A percentile compares a stretch with the other conserved stretches of the same genome.
Conservation (phyloP, 2,329 filamentous ascomycete species). For the Xylaria multiplex region DNA sequence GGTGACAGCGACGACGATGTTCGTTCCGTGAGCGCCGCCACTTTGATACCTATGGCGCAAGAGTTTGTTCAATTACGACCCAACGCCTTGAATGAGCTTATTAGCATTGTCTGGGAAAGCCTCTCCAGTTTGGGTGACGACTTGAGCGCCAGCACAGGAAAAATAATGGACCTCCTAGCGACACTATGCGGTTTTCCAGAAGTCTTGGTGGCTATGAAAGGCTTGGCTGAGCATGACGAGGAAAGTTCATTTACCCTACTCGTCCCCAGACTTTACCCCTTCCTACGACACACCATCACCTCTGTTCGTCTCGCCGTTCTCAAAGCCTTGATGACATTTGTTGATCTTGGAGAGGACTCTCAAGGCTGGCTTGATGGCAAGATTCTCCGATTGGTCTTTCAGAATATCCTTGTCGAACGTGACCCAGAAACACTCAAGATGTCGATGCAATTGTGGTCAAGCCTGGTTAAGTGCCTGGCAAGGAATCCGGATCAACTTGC, state of each 20-base stretch:
- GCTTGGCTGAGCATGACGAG: constrained; percentile 82
- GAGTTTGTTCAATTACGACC: constrained; percentile 91
- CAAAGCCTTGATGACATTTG: constrained; percentile 91
- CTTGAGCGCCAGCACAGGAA: constrained; percentile 94
- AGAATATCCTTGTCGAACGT: constrained; percentile 93
- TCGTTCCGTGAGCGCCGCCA: constrained; percentile 95
- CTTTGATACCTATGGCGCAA: constrained; percentile 92
- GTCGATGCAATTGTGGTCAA: constrained; percentile 87
- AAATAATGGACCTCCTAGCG: constrained; percentile 97
- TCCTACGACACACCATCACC: constrained; percentile 95
- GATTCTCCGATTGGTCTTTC: constrained; percentile 87
- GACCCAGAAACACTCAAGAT: constrained; percentile 83
- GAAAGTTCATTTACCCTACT: constrained; percentile 91
- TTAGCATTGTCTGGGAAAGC: constrained; percentile 97
- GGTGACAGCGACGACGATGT: constrained; percentile 95
- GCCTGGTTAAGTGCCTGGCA: constrained; percentile 76
- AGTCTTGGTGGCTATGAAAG: constrained; percentile 93
- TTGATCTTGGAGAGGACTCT: constrained; percentile 83
- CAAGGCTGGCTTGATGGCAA: constrained; percentile 93
- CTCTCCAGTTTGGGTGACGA: constrained; percentile 97
- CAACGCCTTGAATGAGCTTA: constrained; percentile 79
- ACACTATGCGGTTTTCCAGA: constrained; percentile 95
- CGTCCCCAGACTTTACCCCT: constrained; percentile 93
- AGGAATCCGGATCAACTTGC: constrained; percentile 72
- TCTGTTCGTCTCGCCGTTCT: constrained; percentile 93